phyloP scores from a whole-genome alignment of 2,329 filamentous ascomycete species.

The Diaporthe eres region DNA sequence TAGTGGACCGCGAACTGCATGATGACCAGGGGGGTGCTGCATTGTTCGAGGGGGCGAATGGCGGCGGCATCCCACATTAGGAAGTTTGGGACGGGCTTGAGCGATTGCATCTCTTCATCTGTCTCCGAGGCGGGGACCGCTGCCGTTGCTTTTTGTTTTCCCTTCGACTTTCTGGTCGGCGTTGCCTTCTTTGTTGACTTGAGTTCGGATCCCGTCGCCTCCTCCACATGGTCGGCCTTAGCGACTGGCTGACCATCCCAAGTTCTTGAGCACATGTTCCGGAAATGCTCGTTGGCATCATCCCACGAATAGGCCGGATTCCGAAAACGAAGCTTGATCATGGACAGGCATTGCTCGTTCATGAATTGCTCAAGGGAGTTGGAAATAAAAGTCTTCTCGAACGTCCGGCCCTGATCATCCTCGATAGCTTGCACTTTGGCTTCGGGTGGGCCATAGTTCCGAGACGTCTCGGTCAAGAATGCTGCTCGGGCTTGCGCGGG shows the following conservation, averaged over 20 bases:
- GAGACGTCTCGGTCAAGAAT: conserved; percentile 46
- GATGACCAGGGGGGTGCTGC: conserved; percentile 68
- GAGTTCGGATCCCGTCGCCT: conserved; percentile 26
- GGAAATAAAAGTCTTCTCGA: conserved; percentile 78
- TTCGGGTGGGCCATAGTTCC: neutral
- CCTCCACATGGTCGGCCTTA: conserved; percentile 3
- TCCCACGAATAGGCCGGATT: conserved; percentile 67
- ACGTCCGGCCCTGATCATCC: conserved; percentile 43
- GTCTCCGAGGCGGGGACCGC: neutral
- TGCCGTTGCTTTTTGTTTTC: neutral
- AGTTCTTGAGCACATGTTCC: conserved; percentile 37
- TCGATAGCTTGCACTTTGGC: neutral
- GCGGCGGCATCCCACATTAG: conserved; percentile 27
- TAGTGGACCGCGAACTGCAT: conserved; percentile 86
- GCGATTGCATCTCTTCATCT: conserved; percentile 31
- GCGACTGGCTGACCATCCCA: neutral
- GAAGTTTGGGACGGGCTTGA: conserved; percentile 7
- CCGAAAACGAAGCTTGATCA: conserved; percentile 72
- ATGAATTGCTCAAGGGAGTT: conserved; percentile 78
- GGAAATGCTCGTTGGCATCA: conserved; percentile 67
- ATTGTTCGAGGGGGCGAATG: conserved; percentile 41
- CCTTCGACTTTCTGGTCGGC: neutral
- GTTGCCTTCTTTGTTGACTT: neutral
- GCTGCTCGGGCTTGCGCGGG: conserved; percentile 54
- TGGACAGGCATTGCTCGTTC: conserved; percentile 72